A percentile compares a stretch with the other conserved stretches of the same genome.
Conservation (phyloP, 1,139 yeast genomes). For the Yamadazyma blattariae region DNA sequence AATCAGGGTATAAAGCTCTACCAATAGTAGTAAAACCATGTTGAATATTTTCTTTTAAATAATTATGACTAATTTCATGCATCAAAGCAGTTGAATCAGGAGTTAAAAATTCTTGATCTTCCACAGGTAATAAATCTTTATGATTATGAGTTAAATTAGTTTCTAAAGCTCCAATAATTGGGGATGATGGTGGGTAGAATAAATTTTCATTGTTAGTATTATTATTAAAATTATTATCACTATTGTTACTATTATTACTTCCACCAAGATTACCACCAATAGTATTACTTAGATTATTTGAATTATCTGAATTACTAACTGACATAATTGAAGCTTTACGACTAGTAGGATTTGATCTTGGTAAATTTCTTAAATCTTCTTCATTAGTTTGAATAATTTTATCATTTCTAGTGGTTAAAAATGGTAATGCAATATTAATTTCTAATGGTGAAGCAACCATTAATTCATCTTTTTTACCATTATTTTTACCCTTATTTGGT, state of each 20-base stretch:
- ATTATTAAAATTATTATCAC: too few species aligned
- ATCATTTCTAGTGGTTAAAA: slow-evolving; percentile 41
- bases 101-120: slow-evolving; percentile 20
- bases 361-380: slow-evolving; percentile 16
- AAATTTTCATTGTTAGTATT: too few species aligned
- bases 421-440: slow-evolving; percentile 45
- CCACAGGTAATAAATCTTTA: slow-evolving; percentile 15
- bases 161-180: slow-evolving; percentile 41
- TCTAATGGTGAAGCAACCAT: slow-evolving; percentile 47
- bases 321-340: slow-evolving; percentile 23
- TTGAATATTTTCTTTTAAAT: slow-evolving; percentile 30
- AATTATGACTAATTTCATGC: slow-evolving; percentile 21
- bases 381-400: slow-evolving; percentile 27
- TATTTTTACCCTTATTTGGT: slow-evolving; percentile 1
- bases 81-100: slow-evolving; percentile 30
- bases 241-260: too few species aligned
- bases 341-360: slow-evolving; percentile 18
- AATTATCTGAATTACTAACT: slow-evolving; percentile 2
- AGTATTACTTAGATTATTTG: slow-evolving; percentile 2
- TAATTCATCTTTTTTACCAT: slow-evolving; percentile 9
- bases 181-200: slow-evolving; percentile 31
- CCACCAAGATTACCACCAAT: background rate
- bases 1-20: slow-evolving; percentile 61
- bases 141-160: slow-evolving; percentile 35
- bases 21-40: slow-evolving; percentile 36